Evolutionary conservation across 257 asterid genomes (phyloP), one percentile per base, ranked within the genome.

Genomic region (Linaria vulgaris): DNA sequence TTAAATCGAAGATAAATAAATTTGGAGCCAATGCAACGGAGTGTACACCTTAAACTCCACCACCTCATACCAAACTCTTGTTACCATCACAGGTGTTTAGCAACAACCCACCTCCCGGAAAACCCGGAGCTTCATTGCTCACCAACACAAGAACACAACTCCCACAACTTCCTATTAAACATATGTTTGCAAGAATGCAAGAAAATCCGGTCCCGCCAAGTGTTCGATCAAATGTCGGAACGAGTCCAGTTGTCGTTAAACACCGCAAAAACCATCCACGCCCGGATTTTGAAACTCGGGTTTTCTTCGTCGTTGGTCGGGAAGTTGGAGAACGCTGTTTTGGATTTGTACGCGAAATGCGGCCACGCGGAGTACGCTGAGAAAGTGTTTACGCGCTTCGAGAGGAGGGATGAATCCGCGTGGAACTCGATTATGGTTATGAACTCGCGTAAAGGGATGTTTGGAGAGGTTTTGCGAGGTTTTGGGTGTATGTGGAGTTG

Each of bases 291-390:
- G 67, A 83, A 69, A 21, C 69, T 53, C 39, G 89, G 95, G 25
- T 49, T 78, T 60, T 82, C n/a, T n/a, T n/a, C n/a, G n/a, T n/a
- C 86, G 5, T 63, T 83, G 59, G 49, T 74, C 46, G 84, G 90
- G 47, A 63, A 63, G 38, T 64, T 92, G 53, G 96, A 81, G 63
- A 80, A 72, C 78, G 81, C 89, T 65, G 82, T 92, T 69, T 82
- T 89, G 67, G 99, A 92, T 71, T 85, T 92, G 59, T 92, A 92
- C 47, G 83, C 94, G 71, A 92, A 89, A 75, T 85, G 95, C 20
- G 95, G 97, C 41, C 75, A 80, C 61, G 30, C 69, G 61, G 83
- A 64, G 56, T 85, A 77, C 38, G 87, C 95, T 4, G 77, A 72
- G 55, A 79, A 79, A 69, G 72, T 82, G 0, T 86, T 91, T 70